Conservation (phyloP, 139 green algal genomes). For the Coccomyxa sp. region DNA sequence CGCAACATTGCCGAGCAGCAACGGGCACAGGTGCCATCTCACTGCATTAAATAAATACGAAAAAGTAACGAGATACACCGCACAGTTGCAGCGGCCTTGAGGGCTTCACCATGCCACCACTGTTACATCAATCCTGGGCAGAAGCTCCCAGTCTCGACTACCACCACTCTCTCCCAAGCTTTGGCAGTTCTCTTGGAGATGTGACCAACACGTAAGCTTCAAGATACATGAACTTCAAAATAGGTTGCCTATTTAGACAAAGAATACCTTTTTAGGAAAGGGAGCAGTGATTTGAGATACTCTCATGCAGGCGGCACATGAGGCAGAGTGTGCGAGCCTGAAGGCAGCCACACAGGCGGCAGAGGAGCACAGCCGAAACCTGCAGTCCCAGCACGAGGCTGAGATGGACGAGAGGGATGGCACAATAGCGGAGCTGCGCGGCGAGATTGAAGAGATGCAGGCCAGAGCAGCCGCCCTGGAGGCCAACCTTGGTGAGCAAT, state of each 20-base stretch:
- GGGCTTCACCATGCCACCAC: too few relatives aligned
- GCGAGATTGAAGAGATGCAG: conserved; percentile 9
- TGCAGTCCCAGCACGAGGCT: background rate
- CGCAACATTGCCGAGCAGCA: background rate
- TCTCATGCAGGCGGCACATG: conserved; percentile 13
- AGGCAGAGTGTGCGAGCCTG: conserved; percentile 23
- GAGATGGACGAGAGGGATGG: conserved; percentile 16
- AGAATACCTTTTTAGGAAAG: too few relatives aligned
- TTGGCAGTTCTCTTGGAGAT: too few relatives aligned
- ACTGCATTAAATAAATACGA: background rate
- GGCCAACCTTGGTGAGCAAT: conserved; percentile 31
- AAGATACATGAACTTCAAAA: too few relatives aligned
- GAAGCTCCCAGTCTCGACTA: too few relatives aligned
- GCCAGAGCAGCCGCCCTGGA: conserved; percentile 28
- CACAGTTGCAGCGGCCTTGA: too few relatives aligned
- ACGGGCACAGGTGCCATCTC: background rate
- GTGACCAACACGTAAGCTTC: too few relatives aligned
- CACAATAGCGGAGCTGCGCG: conserved; percentile 3
- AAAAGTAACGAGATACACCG: too few relatives aligned
- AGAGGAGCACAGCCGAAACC: background rate
- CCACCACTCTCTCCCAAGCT: too few relatives aligned
- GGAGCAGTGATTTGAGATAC: too few relatives aligned
- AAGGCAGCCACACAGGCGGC: background rate
- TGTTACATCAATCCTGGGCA: too few relatives aligned
- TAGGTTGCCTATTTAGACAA: too few relatives aligned